phyloP scores from a whole-genome alignment of 345 rosid species.

The Sisymbrium irio region DNA sequence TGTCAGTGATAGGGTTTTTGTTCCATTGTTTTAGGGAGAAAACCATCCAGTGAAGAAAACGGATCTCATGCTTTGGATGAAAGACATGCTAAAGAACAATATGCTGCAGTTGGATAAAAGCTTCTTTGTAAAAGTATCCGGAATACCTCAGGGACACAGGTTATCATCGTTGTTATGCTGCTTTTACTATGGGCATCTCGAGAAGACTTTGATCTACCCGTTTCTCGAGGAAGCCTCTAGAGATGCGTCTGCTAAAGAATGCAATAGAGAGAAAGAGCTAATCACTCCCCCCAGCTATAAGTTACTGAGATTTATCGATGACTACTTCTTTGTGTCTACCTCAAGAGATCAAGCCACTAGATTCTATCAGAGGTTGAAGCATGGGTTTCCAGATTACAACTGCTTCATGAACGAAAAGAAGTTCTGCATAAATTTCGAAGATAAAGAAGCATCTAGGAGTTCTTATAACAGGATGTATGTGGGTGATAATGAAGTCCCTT shows the following conservation, averaged over 20 bases:
- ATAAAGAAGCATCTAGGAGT: slow-evolving; percentile 32
- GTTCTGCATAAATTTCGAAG: slow-evolving; percentile 59
- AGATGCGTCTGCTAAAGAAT: slow-evolving; percentile 23
- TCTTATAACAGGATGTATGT: slow-evolving; percentile 46
- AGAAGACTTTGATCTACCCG: slow-evolving; percentile 63
- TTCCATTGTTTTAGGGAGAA: slow-evolving; percentile 42
- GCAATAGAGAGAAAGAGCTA: slow-evolving; percentile 19
- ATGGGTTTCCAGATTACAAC: slow-evolving; percentile 70
- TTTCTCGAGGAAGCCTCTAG: slow-evolving; percentile 46
- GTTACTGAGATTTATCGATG: slow-evolving; percentile 74
- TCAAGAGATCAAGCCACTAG: slow-evolving; percentile 61
- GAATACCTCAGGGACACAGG: slow-evolving; percentile 87
- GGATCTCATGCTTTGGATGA: slow-evolving; percentile 38
- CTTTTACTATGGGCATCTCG: slow-evolving; percentile 74
- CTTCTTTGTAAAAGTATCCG: slow-evolving; percentile 58
- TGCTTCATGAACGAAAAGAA: slow-evolving; percentile 78
- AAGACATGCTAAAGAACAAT: slow-evolving; percentile 64
- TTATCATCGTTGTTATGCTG: slow-evolving; percentile 75
- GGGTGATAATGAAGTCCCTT: slow-evolving; percentile 54
- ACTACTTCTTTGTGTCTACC: slow-evolving; percentile 73
- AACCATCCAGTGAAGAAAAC: slow-evolving; percentile 34
- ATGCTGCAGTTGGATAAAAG: slow-evolving; percentile 48
- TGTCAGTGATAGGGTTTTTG: slow-evolving; percentile 6
- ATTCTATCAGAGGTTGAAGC: slow-evolving; percentile 46
- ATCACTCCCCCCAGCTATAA: slow-evolving; percentile 38